These are phyloP conservation scores for Sanghuangporus weigelae DNA, from an alignment of 1,284 basidiomycete genomes.

Conservation along the genomic window DNA sequence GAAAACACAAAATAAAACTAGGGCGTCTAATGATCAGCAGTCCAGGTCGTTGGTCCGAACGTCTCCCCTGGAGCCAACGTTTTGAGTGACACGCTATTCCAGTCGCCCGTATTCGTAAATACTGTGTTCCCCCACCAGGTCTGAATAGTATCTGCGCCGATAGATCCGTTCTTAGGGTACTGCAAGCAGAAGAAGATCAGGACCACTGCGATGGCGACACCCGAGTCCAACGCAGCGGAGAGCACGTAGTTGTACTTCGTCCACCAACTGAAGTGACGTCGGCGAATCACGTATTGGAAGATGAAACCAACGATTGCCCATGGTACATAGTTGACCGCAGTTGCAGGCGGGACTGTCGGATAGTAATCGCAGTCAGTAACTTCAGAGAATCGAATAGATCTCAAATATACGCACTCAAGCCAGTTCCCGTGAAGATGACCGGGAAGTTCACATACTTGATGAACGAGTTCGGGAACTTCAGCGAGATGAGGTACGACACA, in stretches of 20 bases:
- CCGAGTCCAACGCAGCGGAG: constrained; percentile 32
- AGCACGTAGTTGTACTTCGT: constrained; percentile 45
- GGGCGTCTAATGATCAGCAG: not conserved
- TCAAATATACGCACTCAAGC: constrained; percentile 36
- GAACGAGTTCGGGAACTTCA: constrained; percentile 25
- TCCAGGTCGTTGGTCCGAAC: constrained; percentile 15
- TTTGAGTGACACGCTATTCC: constrained; percentile 1
- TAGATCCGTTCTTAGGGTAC: constrained; percentile 57
- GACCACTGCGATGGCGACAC: constrained; percentile 52
- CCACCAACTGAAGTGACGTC: constrained; percentile 49
- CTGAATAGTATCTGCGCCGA: constrained; percentile 49
- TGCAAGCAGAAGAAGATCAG: constrained; percentile 66
- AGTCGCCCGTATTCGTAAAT: constrained; percentile 39
- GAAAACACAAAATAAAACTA: not conserved
- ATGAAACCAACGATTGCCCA: constrained; percentile 48
- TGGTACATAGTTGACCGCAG: constrained; percentile 35
- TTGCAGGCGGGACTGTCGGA: constrained; percentile 26
- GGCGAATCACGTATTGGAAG: constrained; percentile 51
- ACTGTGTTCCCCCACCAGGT: constrained; percentile 72
- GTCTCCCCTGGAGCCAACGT: constrained; percentile 11
- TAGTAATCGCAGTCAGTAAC: not conserved
- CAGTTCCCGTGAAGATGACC: constrained; percentile 44
- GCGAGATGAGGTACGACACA: constrained; percentile 30
- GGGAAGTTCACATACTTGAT: constrained; percentile 35
- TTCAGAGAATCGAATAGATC: not conserved